Conservation (phyloP, 2,329 filamentous ascomycete genomes). For the Pseudogymnoascus sp. region DNA sequence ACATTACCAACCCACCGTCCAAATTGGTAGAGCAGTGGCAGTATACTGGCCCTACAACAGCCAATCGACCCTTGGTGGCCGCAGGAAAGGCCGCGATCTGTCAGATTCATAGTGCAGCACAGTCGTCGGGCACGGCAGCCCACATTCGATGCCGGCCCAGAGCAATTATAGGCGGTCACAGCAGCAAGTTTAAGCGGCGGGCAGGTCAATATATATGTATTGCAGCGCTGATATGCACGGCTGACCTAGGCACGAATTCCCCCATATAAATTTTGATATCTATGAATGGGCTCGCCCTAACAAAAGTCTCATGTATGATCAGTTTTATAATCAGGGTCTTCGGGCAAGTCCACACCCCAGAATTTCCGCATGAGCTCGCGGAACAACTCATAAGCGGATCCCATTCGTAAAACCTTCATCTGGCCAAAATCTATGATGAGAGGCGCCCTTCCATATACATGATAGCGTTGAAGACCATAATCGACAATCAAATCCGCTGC, state of each 20-base stretch:
- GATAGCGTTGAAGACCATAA: not conserved
- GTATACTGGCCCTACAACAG: not conserved
- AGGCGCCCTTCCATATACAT: no score
- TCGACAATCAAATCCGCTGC: not conserved
- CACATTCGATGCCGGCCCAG: not conserved
- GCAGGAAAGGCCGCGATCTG: not conserved
- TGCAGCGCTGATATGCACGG: not conserved
- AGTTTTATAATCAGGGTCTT: not conserved
- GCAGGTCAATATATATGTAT: not conserved
- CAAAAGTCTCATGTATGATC: not conserved
- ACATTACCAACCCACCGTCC: not conserved
- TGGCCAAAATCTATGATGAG: no score
- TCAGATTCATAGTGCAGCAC: not conserved
- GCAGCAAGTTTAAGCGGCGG: not conserved
- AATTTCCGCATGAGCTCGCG: no score
- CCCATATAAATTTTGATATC: not conserved
- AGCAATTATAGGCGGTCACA: not conserved
- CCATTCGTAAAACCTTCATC: no score
- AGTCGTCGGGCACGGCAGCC: not conserved
- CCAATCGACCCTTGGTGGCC: not conserved
- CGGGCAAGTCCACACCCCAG: no score
- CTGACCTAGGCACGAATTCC: not conserved
- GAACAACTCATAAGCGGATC: no score
- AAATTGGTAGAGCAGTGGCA: not conserved
- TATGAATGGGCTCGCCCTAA: not conserved